A percentile compares a stretch with the other conserved stretches of the same genome.
Conservation (phyloP, 2,329 filamentous ascomycete genomes). For the Sphaerulina vaccinii region DNA sequence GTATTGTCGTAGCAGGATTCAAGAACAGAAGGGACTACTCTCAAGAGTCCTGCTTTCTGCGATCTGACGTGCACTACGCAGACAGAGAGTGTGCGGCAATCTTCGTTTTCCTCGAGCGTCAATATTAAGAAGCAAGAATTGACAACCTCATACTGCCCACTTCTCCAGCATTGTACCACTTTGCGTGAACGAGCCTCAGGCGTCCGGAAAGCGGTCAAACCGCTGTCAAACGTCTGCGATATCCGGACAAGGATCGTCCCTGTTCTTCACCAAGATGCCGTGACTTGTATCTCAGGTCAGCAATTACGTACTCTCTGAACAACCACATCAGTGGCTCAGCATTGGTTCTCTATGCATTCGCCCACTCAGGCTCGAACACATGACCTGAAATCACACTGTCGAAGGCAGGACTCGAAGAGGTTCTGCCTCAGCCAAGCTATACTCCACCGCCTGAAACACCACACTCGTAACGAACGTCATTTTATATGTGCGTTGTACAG, state of each 20-base stretch:
- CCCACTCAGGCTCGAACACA: constrained; percentile 3
- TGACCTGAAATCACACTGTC: constrained; percentile 2
- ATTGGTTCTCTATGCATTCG: constrained; percentile 1
- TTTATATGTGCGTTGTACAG: neutral
- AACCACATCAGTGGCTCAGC: constrained; percentile 10
- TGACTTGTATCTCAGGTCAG: neutral
- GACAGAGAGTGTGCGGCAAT: no score
- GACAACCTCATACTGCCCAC: no score
- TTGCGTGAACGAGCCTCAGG: no score
- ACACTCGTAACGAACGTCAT: neutral
- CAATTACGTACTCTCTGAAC: neutral
- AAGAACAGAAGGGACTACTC: no score
- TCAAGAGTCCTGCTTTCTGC: no score
- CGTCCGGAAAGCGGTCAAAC: neutral
- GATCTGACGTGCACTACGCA: no score
- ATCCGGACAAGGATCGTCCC: neutral
- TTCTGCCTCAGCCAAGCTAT: neutral
- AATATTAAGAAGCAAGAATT: no score
- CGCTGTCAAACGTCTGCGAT: neutral
- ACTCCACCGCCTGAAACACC: neutral
- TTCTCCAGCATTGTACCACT: no score
- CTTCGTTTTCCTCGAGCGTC: no score
- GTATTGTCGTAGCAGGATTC: no score
- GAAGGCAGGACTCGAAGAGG: neutral
- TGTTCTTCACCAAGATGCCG: neutral